phyloP scores from a whole-genome alignment of 1,139 yeast species.

The Protomyces gravidus region DNA sequence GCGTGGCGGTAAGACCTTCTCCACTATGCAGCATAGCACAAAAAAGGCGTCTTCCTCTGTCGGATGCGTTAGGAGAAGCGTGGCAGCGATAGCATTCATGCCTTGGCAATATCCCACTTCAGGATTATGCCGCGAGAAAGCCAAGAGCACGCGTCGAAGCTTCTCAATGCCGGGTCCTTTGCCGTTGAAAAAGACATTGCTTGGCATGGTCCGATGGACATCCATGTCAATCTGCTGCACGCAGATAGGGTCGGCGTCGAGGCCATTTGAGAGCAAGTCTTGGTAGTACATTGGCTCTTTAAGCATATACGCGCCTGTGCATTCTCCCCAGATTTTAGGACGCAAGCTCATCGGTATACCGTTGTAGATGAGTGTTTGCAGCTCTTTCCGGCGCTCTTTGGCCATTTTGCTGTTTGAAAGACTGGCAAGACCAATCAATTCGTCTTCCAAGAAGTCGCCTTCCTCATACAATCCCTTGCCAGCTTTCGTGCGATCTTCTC shows the following conservation, averaged over 20 bases:
- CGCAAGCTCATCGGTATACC: conserved; percentile 53
- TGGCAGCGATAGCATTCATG: conserved; percentile 57
- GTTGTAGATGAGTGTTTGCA: conserved; percentile 44
- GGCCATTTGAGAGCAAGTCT: conserved; percentile 35
- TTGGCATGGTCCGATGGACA: conserved; percentile 54
- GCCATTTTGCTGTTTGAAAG: conserved; percentile 32
- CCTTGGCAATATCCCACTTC: conserved; percentile 60
- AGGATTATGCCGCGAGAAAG: conserved; percentile 52
- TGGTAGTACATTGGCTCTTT: conserved; percentile 53
- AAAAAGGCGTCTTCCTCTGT: conserved; percentile 58
- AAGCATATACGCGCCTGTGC: conserved; percentile 51
- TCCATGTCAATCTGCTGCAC: conserved; percentile 55
- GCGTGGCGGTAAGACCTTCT: conserved; percentile 52
- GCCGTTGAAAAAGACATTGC: conserved; percentile 52
- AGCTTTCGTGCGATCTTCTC: conserved; percentile 32
- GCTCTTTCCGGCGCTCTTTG: conserved; percentile 40
- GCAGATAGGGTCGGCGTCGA: conserved; percentile 40
- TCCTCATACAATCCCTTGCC: conserved; percentile 29
- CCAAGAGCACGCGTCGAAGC: conserved; percentile 50
- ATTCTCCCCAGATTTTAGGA: conserved; percentile 52
- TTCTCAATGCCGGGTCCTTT: conserved; percentile 55
- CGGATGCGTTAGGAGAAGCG: conserved; percentile 48
- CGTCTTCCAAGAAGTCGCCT: conserved; percentile 37
- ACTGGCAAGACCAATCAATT: conserved; percentile 43
- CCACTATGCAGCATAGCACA: conserved; percentile 52